Percentiles rank a stretch among this genome's conserved stretches.
Conservation (phyloP, 129 eudicot genomes). For the Glebionis coronaria region DNA sequence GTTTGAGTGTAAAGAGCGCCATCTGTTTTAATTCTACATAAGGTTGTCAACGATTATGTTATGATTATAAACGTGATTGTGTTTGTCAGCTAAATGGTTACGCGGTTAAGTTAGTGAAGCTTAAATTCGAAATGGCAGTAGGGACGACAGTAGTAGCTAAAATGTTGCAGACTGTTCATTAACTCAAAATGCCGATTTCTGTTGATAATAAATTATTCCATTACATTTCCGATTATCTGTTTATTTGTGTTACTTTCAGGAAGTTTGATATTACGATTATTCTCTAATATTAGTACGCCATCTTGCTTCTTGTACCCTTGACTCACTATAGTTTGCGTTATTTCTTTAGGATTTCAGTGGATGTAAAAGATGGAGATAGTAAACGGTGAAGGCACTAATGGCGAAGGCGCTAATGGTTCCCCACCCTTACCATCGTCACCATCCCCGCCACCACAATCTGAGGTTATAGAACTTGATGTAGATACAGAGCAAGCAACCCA, state of each 20-base stretch:
- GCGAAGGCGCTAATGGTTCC: constrained; percentile 30
- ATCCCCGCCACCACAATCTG: constrained; percentile 26
- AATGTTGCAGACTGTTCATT: constrained; percentile 9
- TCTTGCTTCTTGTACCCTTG: constrained; percentile 3
- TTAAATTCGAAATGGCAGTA: not conserved
- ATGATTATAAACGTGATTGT: not conserved
- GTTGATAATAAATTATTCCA: not conserved
- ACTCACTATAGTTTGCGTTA: constrained; percentile 9
- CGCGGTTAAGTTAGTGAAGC: constrained; percentile 14
- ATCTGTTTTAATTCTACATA: not conserved
- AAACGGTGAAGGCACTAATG: constrained; percentile 23
- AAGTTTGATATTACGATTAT: not conserved
- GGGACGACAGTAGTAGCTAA: constrained; percentile 4
- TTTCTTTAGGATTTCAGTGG: constrained; percentile 17
- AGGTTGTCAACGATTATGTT: constrained; percentile 11
- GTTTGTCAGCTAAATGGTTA: not conserved
- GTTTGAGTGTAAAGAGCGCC: constrained; percentile 10
- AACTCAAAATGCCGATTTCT: constrained; percentile 1
- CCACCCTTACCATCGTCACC: constrained; percentile 28
- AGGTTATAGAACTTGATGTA: constrained; percentile 33
- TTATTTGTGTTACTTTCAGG: constrained; percentile 5
- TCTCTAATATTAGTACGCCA: not conserved
- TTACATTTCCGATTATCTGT: constrained; percentile 11
- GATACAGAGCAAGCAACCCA: constrained; percentile 35
- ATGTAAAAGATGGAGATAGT: constrained; percentile 42